A percentile compares a stretch with the other conserved stretches of the same genome.
Evolutionary conservation across 176 grass and related monocot species (phyloP).

Genomic region (Triticum monococcum): DNA sequence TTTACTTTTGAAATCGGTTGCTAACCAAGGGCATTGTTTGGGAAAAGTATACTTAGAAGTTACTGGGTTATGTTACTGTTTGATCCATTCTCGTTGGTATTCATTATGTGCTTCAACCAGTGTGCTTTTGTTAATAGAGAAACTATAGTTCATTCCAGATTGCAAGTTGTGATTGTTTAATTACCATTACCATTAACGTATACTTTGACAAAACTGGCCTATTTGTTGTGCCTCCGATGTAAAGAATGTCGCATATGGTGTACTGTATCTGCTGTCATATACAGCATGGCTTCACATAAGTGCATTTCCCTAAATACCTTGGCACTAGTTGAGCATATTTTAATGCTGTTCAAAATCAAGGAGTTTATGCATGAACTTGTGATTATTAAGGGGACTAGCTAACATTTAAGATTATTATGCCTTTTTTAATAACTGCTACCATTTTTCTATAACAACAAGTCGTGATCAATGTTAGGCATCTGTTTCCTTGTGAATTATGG

Average conservation of each 20-base stretch:
- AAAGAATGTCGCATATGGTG: neutral
- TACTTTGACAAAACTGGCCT: neutral
- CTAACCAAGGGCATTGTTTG: neutral
- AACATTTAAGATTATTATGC: neutral
- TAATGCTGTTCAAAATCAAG: neutral
- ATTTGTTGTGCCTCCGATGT: neutral
- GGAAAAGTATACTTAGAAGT: slow-evolving; percentile 7
- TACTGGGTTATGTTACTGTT: neutral
- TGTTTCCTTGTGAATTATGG: slow-evolving; percentile 8
- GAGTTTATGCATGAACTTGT: neutral
- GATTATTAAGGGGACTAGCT: neutral
- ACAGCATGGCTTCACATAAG: neutral
- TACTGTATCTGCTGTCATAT: neutral
- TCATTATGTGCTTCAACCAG: neutral
- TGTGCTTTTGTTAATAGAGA: neutral
- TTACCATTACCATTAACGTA: neutral
- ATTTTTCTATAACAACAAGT: neutral
- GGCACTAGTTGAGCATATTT: neutral
- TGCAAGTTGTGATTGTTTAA: neutral
- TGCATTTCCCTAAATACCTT: slow-evolving; percentile 4
- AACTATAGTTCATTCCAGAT: neutral
- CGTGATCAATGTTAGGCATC: neutral
- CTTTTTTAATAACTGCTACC: neutral
- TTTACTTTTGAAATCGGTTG: neutral
- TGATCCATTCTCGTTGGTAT: neutral